Conservation (phyloP, 345 rosid genomes). For the Aquilaria sinensis region DNA sequence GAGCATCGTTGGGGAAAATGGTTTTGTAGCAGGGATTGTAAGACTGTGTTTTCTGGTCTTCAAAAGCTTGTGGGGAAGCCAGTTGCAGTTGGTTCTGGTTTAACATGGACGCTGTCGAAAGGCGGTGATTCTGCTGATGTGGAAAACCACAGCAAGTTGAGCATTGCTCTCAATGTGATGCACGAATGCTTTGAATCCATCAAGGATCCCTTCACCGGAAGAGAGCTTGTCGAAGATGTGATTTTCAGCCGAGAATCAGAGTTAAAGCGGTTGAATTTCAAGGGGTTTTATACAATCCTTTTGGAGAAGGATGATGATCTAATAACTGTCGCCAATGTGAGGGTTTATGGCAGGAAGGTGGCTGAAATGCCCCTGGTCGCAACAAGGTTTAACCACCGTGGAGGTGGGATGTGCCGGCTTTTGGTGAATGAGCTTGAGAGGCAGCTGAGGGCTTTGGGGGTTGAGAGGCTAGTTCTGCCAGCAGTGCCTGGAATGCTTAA, state of each 20-base stretch:
- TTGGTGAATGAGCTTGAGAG: slow-evolving; percentile 46
- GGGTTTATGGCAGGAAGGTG: slow-evolving; percentile 50
- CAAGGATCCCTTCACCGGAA: slow-evolving; percentile 36
- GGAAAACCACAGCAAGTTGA: slow-evolving; percentile 37
- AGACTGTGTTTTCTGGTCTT: slow-evolving; percentile 32
- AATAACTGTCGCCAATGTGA: slow-evolving; percentile 49
- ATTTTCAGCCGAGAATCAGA: slow-evolving; percentile 40
- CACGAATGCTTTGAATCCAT: slow-evolving; percentile 72
- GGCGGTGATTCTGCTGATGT: slow-evolving; percentile 6
- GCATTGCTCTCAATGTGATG: slow-evolving; percentile 47
- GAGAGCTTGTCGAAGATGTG: slow-evolving; percentile 61
- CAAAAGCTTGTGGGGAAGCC: slow-evolving; percentile 42
- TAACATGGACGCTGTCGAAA: slow-evolving; percentile 62
- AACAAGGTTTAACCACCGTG: slow-evolving; percentile 35
- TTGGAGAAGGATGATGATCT: slow-evolving; percentile 47
- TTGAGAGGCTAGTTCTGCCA: slow-evolving; percentile 43
- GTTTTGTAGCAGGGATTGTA: slow-evolving; percentile 59
- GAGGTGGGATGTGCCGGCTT: slow-evolving; percentile 44
- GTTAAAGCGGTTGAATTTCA: slow-evolving; percentile 37
- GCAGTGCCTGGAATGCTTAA: slow-evolving; percentile 29
- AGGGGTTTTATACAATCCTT: slow-evolving; percentile 54
- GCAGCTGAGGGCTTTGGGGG: slow-evolving; percentile 42
- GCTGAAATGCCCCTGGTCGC: slow-evolving; percentile 57
- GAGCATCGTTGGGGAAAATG: slow-evolving; percentile 15
- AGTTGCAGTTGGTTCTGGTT: slow-evolving; percentile 29